Percentiles rank a stretch among this genome's conserved stretches.
These are phyloP conservation scores for Fusarium coffeatum DNA, from an alignment of 2,329 filamentous ascomycete genomes.

Conservation along the genomic window DNA sequence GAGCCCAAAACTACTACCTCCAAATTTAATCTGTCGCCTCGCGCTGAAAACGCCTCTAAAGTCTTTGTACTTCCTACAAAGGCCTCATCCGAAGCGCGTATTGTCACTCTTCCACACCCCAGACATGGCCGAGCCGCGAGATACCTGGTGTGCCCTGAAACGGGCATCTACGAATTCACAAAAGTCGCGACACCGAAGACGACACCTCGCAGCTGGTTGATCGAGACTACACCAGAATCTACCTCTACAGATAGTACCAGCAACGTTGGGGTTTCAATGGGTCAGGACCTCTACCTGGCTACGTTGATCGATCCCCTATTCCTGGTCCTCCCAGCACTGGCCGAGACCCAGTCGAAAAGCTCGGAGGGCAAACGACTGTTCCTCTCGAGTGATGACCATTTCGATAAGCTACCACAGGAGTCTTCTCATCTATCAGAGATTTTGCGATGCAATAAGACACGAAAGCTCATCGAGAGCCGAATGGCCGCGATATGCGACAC, in stretches of 20 bases:
- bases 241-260: conserved; percentile 16
- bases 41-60: conserved; percentile 59
- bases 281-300: conserved; percentile 82
- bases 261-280: conserved; percentile 63
- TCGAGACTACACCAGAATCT: conserved; percentile 54
- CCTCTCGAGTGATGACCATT: conserved; percentile 76
- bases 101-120: conserved; percentile 71
- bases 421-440: conserved; percentile 70
- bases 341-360: conserved; percentile 55
- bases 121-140: conserved; percentile 65
- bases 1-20: conserved; percentile 50
- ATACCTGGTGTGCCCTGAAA: conserved; percentile 71
- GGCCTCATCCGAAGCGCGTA: conserved; percentile 64
- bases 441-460: conserved; percentile 61
- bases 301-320: conserved; percentile 89
- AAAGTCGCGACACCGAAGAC: conserved; percentile 64
- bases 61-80: conserved; percentile 72
- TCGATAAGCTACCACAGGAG: conserved; percentile 69
- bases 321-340: conserved; percentile 79
- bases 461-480: conserved; percentile 68
- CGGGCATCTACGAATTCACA: conserved; percentile 74
- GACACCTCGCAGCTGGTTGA: conserved; percentile 71
- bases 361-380: conserved; percentile 71
- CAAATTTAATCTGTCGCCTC: conserved; percentile 56
- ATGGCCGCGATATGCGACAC: conserved; percentile 81